Evolutionary conservation across 2,329 filamentous ascomycete genomes (phyloP).

Genomic region (Paracoccidioides lutzii): DNA sequence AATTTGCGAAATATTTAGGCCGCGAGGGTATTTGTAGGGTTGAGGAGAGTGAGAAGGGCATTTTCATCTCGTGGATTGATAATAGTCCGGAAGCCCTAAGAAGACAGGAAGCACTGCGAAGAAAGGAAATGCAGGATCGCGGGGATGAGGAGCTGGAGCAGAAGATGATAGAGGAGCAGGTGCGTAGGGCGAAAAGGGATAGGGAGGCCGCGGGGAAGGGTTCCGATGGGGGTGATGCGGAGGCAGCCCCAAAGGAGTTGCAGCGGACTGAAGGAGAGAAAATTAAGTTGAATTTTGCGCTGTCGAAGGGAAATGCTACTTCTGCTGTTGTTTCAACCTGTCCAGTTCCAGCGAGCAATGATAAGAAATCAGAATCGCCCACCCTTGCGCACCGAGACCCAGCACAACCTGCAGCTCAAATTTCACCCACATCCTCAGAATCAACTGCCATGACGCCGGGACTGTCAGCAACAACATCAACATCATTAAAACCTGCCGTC

Average conservation of each 20-base stretch:
- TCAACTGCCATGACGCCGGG: neutral
- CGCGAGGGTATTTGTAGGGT: slow-evolving; percentile 78
- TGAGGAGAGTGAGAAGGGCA: slow-evolving; percentile 75
- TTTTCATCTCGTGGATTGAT: slow-evolving; percentile 84
- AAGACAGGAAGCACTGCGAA: slow-evolving; percentile 64
- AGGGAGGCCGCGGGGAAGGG: slow-evolving; percentile 13
- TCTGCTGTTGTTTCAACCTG: neutral
- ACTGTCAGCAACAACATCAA: neutral
- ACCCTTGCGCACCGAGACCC: neutral
- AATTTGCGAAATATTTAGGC: slow-evolving; percentile 79
- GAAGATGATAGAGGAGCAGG: slow-evolving; percentile 74
- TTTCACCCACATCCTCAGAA: neutral
- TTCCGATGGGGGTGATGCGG: neutral
- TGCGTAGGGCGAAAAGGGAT: slow-evolving; percentile 48
- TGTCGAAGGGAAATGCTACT: neutral
- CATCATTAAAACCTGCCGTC: slow-evolving; percentile 4
- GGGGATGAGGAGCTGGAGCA: slow-evolving; percentile 86
- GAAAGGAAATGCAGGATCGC: slow-evolving; percentile 76
- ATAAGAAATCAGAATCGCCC: neutral
- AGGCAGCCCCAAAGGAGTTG: slow-evolving; percentile 5
- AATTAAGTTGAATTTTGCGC: slow-evolving; percentile 10
- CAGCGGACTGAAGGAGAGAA: slow-evolving; percentile 11
- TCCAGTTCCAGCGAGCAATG: neutral
- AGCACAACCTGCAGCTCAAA: neutral
- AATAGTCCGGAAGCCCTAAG: slow-evolving; percentile 74